Evolutionary conservation across 2,329 filamentous ascomycete species (phyloP).

Genomic region (Akanthomyces muscarius): DNA sequence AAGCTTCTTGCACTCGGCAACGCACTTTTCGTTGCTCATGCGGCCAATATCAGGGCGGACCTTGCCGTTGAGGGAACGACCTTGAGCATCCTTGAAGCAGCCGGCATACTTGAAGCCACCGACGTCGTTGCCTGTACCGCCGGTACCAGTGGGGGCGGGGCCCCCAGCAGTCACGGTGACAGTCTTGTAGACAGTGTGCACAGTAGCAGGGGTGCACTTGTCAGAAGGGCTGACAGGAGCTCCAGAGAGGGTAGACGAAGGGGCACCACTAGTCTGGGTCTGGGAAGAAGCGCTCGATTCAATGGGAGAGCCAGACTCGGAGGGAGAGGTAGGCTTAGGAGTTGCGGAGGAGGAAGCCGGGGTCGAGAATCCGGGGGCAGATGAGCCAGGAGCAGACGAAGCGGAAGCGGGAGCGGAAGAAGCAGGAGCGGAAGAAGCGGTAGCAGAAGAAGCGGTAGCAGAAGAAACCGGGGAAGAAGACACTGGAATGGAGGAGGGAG

Average conservation of each 20-base stretch:
- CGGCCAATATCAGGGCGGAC: slow-evolving; percentile 38
- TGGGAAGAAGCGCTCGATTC: not conserved
- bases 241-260: slow-evolving; percentile 22
- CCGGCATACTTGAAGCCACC: slow-evolving; percentile 37
- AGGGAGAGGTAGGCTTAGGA: slow-evolving; percentile 5
- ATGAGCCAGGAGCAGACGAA: not conserved
- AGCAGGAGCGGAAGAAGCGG: not conserved
- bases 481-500: not conserved
- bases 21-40: slow-evolving; percentile 44
- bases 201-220: slow-evolving; percentile 26
- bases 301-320: not conserved
- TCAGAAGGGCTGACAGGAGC: slow-evolving; percentile 20
- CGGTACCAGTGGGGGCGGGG: slow-evolving; percentile 19
- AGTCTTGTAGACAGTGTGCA: slow-evolving; percentile 42
- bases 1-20: slow-evolving; percentile 42
- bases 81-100: slow-evolving; percentile 38
- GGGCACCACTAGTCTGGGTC: not conserved
- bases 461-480: not conserved
- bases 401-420: not conserved
- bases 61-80: slow-evolving; percentile 38
- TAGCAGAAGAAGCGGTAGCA: not conserved
- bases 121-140: slow-evolving; percentile 17
- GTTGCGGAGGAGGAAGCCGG: not conserved
- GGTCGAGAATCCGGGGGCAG: not conserved
- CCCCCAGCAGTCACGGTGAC: slow-evolving; percentile 40